Base-by-base conservation (phyloP, 257 asterid genomes). In the Plectranthus barbatus region DNA sequence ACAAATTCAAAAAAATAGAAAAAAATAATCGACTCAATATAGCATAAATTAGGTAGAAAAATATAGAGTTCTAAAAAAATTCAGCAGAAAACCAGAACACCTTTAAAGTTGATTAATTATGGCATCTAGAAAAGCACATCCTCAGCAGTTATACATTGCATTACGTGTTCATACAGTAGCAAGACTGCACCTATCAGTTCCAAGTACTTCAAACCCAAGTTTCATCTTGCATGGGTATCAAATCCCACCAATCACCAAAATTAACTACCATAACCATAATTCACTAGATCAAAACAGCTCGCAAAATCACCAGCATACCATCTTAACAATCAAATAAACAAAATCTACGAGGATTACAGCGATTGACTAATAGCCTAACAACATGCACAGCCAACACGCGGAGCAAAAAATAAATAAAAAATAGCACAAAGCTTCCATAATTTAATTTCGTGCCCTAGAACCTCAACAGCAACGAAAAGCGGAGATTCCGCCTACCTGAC, bases 401-500 rank as follows among this genome's bases (percentile, higher is more conserved):
- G n/a, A n/a, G n/a, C n/a, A n/a, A n/a, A n/a, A n/a, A n/a, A n/a
- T n/a, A n/a, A n/a, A n/a, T n/a, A n/a, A n/a, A n/a, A n/a, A n/a
- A n/a, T 12, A 33, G n/a, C 9, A 47, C 31, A 5, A n/a, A 14
- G 5, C 52, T 34, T 24, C 21, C 10, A 42, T 0, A 56, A 60
- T 62, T 20, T 18, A 41, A 26, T 34, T 23, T 39, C 1, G 10
- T 13, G 42, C 19, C 51, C 26, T 6, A 66, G 26, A 45, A 48
- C 7, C 15, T 11, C 1, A 62, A 41, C 36, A 41, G 10, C 9
- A 29, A 2, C 4, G 10, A 11, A 47, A 18, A 6, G 0, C 2
- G 31, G 13, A 37, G 3, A 67, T 33, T 41, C 7, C 11, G 55
- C 64, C 0, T 4, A 91, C 96, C 96, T 91, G 97, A 45, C 96